phyloP scores from a whole-genome alignment of 148 eudicot genomes.

The Salicornia ramosissima region DNA sequence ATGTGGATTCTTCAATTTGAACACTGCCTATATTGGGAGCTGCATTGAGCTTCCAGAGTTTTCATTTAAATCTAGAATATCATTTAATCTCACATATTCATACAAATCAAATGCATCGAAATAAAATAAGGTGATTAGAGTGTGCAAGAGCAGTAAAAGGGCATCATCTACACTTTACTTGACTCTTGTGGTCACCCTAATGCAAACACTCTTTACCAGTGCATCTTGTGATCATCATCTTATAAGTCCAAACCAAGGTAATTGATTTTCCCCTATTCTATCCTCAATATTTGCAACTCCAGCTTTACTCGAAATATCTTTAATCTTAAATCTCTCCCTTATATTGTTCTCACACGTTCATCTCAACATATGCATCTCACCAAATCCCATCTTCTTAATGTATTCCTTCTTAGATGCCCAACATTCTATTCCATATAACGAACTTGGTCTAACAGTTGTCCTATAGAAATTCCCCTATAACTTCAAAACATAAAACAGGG shows the following conservation, averaged over 20 bases:
- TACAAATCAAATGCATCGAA: not conserved
- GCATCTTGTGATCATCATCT: not conserved
- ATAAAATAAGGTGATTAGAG: not conserved
- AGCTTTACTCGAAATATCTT: not conserved
- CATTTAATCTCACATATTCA: not conserved
- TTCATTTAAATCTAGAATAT: not conserved
- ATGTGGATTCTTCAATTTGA: not conserved
- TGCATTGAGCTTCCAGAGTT: not conserved
- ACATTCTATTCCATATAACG: not conserved
- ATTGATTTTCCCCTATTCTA: too few species aligned
- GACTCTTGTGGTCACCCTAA: not conserved
- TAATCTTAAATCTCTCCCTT: not conserved
- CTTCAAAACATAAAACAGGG: too few species aligned
- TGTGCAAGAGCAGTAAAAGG: not conserved
- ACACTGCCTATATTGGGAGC: not conserved
- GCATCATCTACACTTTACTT: too few species aligned
- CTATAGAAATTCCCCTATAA: not conserved
- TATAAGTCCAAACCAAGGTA: too few species aligned
- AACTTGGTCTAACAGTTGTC: not conserved
- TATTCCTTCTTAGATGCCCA: not conserved
- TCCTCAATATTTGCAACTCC: not conserved
- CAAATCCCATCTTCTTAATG: not conserved
- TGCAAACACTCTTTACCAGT: not conserved
- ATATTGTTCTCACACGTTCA: not conserved
- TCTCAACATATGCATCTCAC: not conserved